Evolutionary conservation across 1,284 basidiomycete species (phyloP).

Genomic region (Fomitopsis palustris): DNA sequence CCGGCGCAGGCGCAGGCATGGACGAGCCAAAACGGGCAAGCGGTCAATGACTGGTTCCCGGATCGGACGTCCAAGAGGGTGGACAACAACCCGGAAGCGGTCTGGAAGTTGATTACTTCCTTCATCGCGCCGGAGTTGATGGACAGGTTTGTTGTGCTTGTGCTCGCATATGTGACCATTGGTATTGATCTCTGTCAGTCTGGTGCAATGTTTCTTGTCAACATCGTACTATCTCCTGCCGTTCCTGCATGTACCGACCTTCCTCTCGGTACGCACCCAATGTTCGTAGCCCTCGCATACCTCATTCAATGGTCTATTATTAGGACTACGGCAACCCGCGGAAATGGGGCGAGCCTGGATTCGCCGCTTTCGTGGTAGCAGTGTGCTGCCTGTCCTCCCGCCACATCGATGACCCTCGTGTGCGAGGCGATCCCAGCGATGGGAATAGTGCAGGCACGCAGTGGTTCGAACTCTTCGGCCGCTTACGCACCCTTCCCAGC

Average conservation of each 20-base stretch:
- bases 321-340: conserved; percentile 88
- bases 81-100: conserved; percentile 74
- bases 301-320: conserved; percentile 10
- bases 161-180: conserved; percentile 5
- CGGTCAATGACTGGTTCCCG: conserved; percentile 62
- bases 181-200: conserved; percentile 36
- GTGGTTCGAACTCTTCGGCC: conserved; percentile 85
- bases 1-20: conserved; percentile 20
- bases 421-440: conserved; percentile 75
- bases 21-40: conserved; percentile 28
- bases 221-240: conserved; percentile 91
- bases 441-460: conserved; percentile 84
- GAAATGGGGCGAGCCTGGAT: conserved; percentile 92
- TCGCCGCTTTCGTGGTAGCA: conserved; percentile 86
- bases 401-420: conserved; percentile 86
- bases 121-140: conserved; percentile 83
- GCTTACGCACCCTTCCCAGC: conserved; percentile 79
- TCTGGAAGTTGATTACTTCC: conserved; percentile 74
- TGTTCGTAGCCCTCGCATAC: background rate
- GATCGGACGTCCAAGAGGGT: conserved; percentile 69
- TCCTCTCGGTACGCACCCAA: conserved; percentile 58
- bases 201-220: conserved; percentile 79
- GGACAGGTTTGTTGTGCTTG: conserved; percentile 54
- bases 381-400: conserved; percentile 86
- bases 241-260: conserved; percentile 87